Conservation (phyloP, 352 stramenopile species). For the Phytophthora multivora region DNA sequence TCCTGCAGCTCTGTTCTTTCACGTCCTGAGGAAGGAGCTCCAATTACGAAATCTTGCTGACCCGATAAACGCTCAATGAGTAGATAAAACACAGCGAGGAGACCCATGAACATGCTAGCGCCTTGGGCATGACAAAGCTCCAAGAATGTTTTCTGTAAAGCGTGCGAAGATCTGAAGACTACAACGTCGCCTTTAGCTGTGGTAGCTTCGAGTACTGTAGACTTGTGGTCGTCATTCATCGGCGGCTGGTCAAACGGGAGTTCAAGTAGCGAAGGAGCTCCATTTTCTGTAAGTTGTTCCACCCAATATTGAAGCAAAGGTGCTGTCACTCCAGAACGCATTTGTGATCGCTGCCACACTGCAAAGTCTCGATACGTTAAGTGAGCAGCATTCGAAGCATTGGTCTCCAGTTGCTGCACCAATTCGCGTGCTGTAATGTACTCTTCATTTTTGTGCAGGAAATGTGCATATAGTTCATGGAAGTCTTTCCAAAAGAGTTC, state of each 20-base stretch:
- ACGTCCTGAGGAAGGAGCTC: slow-evolving; percentile 42
- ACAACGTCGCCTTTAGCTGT: slow-evolving; percentile 28
- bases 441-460: background rate
- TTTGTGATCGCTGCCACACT: slow-evolving; percentile 42
- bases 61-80: slow-evolving; percentile 45
- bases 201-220: background rate
- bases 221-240: background rate
- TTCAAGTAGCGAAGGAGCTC: slow-evolving; percentile 33
- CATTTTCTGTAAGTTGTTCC: slow-evolving; percentile 33
- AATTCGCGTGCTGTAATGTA: background rate
- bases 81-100: slow-evolving; percentile 53
- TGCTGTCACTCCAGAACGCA: slow-evolving; percentile 41
- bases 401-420: slow-evolving; percentile 8
- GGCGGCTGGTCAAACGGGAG: slow-evolving; percentile 46
- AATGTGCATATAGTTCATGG: slow-evolving; percentile 24
- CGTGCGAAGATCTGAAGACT: slow-evolving; percentile 36
- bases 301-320: slow-evolving; percentile 55
- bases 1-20: slow-evolving; percentile 29
- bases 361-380: slow-evolving; percentile 59
- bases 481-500: slow-evolving; percentile 57
- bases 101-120: slow-evolving; percentile 53
- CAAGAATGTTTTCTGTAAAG: slow-evolving; percentile 36
- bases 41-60: slow-evolving; percentile 55
- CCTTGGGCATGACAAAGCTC: slow-evolving; percentile 40
- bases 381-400: background rate